phyloP scores from a whole-genome alignment of 2,329 filamentous ascomycete genomes.

The Arachnomyces sp. region DNA sequence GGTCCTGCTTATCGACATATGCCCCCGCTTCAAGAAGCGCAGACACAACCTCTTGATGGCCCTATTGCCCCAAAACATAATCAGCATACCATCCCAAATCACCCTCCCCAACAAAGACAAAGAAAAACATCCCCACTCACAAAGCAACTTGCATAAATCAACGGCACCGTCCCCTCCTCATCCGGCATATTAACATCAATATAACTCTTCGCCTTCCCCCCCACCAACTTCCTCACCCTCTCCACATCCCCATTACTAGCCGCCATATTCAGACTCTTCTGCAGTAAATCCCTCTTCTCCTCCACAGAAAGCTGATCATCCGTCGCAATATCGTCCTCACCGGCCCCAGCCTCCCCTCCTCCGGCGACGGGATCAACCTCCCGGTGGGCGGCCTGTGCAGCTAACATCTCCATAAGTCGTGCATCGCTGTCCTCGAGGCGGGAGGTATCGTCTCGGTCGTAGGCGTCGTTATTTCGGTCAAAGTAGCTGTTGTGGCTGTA shows the following conservation, averaged over 20 bases:
- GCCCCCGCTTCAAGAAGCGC: conserved; percentile 77
- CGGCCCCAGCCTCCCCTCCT: conserved; percentile 53
- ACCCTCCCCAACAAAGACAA: conserved; percentile 2
- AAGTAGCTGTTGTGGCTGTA: conserved; percentile 24
- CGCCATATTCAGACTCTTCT: conserved; percentile 86
- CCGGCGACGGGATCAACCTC: conserved; percentile 52
- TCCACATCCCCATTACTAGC: conserved; percentile 91
- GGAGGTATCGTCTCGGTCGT: conserved; percentile 44
- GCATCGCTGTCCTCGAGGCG: conserved; percentile 68
- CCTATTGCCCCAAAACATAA: conserved; percentile 44
- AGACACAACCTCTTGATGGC: conserved; percentile 81
- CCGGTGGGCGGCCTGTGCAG: conserved; percentile 80
- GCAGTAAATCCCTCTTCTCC: conserved; percentile 73
- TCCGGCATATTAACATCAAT: conserved; percentile 83
- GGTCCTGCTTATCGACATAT: conserved; percentile 85
- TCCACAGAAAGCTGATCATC: conserved; percentile 64
- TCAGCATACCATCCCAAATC: conserved; percentile 4
- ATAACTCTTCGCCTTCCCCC: conserved; percentile 63
- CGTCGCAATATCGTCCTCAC: conserved; percentile 69
- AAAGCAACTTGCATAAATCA: conserved; percentile 98
- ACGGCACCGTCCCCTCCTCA: conserved; percentile 87
- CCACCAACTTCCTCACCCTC: conserved; percentile 66
- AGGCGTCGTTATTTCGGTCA: conserved; percentile 17
- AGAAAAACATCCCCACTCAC: conserved; percentile 44
- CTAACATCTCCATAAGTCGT: conserved; percentile 89